Conservation (phyloP, 140 eudicot species). For the Erigeron philadelphicus region DNA sequence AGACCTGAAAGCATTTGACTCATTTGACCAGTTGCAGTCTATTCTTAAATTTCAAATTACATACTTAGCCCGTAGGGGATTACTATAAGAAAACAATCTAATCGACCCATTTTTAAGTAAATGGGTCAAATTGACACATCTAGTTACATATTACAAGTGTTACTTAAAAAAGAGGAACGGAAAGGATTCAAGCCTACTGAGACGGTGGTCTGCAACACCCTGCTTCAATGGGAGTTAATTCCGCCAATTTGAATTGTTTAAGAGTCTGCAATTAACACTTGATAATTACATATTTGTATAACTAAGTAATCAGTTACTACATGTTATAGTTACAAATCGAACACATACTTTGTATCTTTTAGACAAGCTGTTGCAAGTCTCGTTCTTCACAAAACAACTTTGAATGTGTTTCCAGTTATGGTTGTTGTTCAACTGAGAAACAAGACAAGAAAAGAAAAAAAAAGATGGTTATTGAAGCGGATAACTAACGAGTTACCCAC, state of each 20-base stretch:
- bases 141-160: constrained; percentile 12
- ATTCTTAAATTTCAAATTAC: not conserved
- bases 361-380: constrained; percentile 57
- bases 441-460: constrained; percentile 7
- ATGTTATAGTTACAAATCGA: constrained; percentile 11
- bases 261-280: constrained; percentile 47
- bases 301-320: constrained; percentile 3
- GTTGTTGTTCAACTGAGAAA: constrained; percentile 62
- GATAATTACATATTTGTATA: not conserved
- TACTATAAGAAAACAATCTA: not conserved
- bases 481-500: not conserved
- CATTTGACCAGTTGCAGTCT: not conserved
- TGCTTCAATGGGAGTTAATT: constrained; percentile 78
- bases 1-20: not conserved
- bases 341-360: constrained; percentile 57
- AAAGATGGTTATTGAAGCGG: not conserved
- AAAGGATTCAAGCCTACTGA: constrained; percentile 44
- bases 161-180: not conserved
- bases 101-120: constrained; percentile 6
- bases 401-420: constrained; percentile 71
- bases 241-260: constrained; percentile 55
- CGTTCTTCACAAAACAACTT: constrained; percentile 74
- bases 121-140: not conserved
- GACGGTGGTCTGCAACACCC: constrained; percentile 96
- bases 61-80: not conserved